These are phyloP conservation scores for Paramyrothecium sp. DNA, from an alignment of 2,329 filamentous ascomycete species.

Conservation along the genomic window DNA sequence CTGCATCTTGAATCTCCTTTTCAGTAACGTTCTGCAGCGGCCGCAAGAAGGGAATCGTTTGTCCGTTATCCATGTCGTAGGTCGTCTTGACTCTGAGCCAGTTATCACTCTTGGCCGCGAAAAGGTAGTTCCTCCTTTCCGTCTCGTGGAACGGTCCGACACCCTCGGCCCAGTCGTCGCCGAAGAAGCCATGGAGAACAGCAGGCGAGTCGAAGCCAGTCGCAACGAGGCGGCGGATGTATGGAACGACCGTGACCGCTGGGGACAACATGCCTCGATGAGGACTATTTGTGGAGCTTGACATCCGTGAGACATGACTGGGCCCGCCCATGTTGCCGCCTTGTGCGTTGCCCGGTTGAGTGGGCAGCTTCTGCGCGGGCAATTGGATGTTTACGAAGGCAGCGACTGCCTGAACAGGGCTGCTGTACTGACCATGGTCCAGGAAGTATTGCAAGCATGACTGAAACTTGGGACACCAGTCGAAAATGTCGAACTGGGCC, in stretches of 20 bases:
- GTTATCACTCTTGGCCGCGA: constrained; percentile 87
- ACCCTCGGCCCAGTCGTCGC: constrained; percentile 84
- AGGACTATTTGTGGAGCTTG: constrained; percentile 13
- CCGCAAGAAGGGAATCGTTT: constrained; percentile 83
- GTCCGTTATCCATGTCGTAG: constrained; percentile 83
- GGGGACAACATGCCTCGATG: constrained; percentile 8
- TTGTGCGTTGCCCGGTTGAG: constrained; percentile 13
- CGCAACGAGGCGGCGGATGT: constrained; percentile 83
- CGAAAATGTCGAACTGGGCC: constrained; percentile 73
- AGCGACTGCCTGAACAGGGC: constrained; percentile 80
- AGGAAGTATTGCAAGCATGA: constrained; percentile 90
- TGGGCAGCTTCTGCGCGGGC: constrained; percentile 70
- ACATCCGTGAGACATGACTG: constrained; percentile 25
- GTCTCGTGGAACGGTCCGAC: constrained; percentile 82
- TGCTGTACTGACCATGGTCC: constrained; percentile 83
- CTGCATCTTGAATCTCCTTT: constrained; percentile 78
- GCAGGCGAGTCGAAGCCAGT: constrained; percentile 86
- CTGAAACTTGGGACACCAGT: constrained; percentile 90
- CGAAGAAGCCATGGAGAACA: constrained; percentile 94
- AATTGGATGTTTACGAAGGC: constrained; percentile 90
- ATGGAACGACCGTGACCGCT: constrained; percentile 74
- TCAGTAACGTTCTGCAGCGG: constrained; percentile 76
- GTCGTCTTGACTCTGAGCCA: constrained; percentile 88
- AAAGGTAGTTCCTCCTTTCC: constrained; percentile 91
- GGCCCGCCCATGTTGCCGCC: constrained; percentile 14